These are phyloP conservation scores for Sclerotinia subarctica DNA, from an alignment of 2,329 filamentous ascomycete genomes.

Conservation along the genomic window DNA sequence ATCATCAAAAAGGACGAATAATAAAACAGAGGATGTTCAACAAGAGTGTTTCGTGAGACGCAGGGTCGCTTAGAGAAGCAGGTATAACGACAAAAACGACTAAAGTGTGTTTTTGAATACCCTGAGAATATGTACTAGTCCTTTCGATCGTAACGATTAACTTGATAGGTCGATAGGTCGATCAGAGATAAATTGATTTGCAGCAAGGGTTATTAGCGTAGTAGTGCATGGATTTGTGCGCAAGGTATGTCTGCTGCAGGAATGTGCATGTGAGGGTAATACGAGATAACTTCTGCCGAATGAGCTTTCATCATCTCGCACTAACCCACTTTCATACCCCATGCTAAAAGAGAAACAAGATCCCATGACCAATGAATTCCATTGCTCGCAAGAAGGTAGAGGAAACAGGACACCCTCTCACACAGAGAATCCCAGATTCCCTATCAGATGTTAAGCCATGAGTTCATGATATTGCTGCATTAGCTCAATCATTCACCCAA, in stretches of 20 bases:
- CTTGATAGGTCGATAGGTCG: constrained; percentile 10
- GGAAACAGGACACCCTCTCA: constrained; percentile 29
- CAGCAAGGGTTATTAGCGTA: constrained; percentile 9
- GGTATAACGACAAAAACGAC: constrained; percentile 11
- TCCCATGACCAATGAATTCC: constrained; percentile 35
- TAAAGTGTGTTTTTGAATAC: constrained; percentile 1
- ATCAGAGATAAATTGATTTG: constrained; percentile 16
- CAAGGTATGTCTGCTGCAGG: constrained; percentile 16
- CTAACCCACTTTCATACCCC: constrained; percentile 14
- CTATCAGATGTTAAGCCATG: constrained; percentile 13
- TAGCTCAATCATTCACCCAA: constrained; percentile 23
- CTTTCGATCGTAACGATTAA: neutral
- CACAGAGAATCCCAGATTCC: neutral
- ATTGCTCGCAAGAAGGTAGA: neutral
- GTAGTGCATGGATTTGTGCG: constrained; percentile 15
- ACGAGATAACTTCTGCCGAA: constrained; percentile 25
- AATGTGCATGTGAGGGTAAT: constrained; percentile 30
- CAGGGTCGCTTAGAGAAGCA: constrained; percentile 17
- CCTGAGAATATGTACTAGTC: neutral
- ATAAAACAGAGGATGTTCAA: neutral
- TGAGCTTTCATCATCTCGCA: constrained; percentile 12
- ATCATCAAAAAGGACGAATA: neutral
- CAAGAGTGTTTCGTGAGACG: constrained; percentile 15
- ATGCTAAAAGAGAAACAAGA: constrained; percentile 25
- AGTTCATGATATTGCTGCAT: constrained; percentile 1